Evolutionary conservation across 1,284 basidiomycete species (phyloP), one percentile per base, ranked within the genome.

Genomic region (Tylopilus sp.): DNA sequence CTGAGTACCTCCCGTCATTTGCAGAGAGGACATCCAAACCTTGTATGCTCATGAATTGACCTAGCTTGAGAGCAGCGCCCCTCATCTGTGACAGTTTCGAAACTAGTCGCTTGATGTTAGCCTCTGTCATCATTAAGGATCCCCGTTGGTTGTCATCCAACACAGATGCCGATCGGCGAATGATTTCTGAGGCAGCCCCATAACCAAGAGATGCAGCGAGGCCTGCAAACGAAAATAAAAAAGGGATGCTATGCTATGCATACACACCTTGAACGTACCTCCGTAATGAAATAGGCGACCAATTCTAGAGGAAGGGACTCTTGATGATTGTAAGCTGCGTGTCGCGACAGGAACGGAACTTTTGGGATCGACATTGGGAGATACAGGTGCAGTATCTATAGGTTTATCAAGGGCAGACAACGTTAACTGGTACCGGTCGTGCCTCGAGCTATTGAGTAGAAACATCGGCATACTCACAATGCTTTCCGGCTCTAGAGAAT

Each of bases 41-140:
- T 78, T 99, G 96, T 34, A 99, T 98, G 61, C 91, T 95, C 76
- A 99, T 79, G 63, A 99, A 99, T 64, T 99, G 97, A 0, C 96
- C 96, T 2, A 99, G 72, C 71, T 99, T 99, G 51, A 99, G 75
- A 0, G 96, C 97, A 0, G 97, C 96, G 1, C 96, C 96, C 16
- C 96, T 78, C 96, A 99, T 98, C 59, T 87, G 83, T 0, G 91
- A 89, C 13, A 99, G 76, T 62, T 97, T 97, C 9, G 87, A 85
- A 0, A 99, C 96, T 0, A 99, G 76, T 2, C 96, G 81, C 44
- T 86, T 84, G 46, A 98, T 79, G 63, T 99, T 97, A 2, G 87
- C 83, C 64, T 95, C 92, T 2, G 86, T 90, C 81, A 96, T 81
- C 68, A 97, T 84, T 5, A 92, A 66, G 3, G 84, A 82, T 23